Evolutionary conservation across 176 grass and related monocot species (phyloP), one percentile per base, ranked within the genome.

Genomic region (Phyllostachys edulis): DNA sequence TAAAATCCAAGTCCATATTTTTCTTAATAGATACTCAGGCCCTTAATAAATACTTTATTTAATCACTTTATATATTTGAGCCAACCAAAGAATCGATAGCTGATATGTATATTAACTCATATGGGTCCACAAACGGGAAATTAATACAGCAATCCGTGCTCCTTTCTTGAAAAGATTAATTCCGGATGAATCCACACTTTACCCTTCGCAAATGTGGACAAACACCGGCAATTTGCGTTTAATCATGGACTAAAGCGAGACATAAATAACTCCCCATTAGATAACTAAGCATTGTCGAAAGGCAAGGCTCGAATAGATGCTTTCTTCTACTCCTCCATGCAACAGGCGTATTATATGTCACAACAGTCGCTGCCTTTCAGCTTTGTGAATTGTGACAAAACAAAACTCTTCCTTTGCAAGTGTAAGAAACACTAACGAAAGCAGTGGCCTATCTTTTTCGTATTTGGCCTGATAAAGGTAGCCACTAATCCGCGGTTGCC

Each of bases 321-420:
- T 87, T 90, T 54, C 80, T 67, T 83, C 69, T 14, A 0, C 49
- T 69, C 39, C 77, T 85, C 82, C 87, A 76, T 69, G 82, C 73
- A 87, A 83, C 52, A 32, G 36, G 49, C 21, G 42, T 67, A 66
- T 67, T 52, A 67, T 36, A 71, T 32, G 21, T 23, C 55, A 10
- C 55, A 59, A 10, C 55, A 23, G 21, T 59, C 7, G 39, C 49
- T 36, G 26, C 73, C 14, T 78, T 78, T 88, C 67, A 27, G 57
- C 73, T 83, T 86, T 86, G 18, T 78, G 72, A 67, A 79, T 86
- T 86, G 18, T 78, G 72, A 67, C 83, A 37, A 78, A 70, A 85
- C 65, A 82, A 71, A 78, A 67, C 32, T 45, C 46, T 20, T 38
- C 65, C 29, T 72, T 55, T 77, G 83, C 78, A 32, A 57, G 66